These are phyloP conservation scores for Larix sibirica DNA, from an alignment of 83 land plant genomes.

Conservation along the genomic window DNA sequence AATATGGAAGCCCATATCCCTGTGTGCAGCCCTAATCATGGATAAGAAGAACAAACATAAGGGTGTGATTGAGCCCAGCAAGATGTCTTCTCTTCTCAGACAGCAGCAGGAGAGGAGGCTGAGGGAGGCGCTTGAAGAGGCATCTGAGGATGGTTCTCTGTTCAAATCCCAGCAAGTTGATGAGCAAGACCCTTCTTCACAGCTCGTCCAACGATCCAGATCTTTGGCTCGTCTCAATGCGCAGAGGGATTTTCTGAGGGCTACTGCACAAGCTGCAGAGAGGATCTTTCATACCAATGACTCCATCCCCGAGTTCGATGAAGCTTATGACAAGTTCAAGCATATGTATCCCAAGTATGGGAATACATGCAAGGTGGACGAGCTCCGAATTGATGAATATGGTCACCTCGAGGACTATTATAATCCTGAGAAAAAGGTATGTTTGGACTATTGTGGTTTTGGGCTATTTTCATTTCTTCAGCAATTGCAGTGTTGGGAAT, in stretches of 20 bases:
- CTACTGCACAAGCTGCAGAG: conserved; percentile 69
- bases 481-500: conserved; percentile 60
- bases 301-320: conserved; percentile 65
- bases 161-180: conserved; percentile 58
- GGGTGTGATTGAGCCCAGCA: conserved; percentile 24
- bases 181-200: conserved; percentile 36
- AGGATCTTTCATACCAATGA: conserved; percentile 57
- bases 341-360: conserved; percentile 80
- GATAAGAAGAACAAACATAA: conserved; percentile 49
- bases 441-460: conserved; percentile 96
- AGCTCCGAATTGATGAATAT: conserved; percentile 74
- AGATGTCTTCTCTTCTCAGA: conserved; percentile 47
- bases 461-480: conserved; percentile 89
- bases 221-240: conserved; percentile 66
- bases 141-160: conserved; percentile 78
- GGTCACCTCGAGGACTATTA: conserved; percentile 52
- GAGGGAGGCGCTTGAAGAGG: conserved; percentile 78
- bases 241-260: conserved; percentile 72
- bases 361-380: conserved; percentile 74
- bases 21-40: conserved; percentile 67
- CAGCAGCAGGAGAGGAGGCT: conserved; percentile 67
- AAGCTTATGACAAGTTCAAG: conserved; percentile 61
- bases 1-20: conserved; percentile 76
- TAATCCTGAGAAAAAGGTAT: conserved; percentile 56
- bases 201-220: conserved; percentile 51